Evolutionary conservation across 2,329 filamentous ascomycete genomes (phyloP).

Genomic region (Microascus cirrosus): DNA sequence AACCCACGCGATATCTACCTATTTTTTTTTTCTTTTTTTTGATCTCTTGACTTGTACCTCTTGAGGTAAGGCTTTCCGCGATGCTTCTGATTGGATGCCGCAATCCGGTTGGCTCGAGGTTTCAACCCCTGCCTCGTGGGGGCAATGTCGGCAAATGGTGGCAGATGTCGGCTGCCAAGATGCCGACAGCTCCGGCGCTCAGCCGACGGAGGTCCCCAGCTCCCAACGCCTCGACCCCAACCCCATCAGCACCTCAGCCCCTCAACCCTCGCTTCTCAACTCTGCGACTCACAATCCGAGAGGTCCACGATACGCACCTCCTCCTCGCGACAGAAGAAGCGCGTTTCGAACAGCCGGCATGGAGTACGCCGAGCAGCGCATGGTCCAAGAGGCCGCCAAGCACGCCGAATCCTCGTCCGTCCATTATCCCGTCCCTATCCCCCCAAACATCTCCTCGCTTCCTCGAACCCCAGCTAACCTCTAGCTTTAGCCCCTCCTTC

Average conservation of each 20-base stretch:
- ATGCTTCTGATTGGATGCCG: too few relatives aligned
- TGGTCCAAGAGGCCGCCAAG: conserved; percentile 39
- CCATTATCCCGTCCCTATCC: too few relatives aligned
- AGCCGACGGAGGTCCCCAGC: too few relatives aligned
- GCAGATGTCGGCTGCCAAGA: too few relatives aligned
- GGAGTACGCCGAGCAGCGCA: conserved; percentile 47
- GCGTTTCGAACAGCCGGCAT: conserved; percentile 20
- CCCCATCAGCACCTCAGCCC: too few relatives aligned
- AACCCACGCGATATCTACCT: too few relatives aligned
- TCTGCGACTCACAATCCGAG: not conserved
- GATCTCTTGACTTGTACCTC: too few relatives aligned
- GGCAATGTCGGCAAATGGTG: conserved; percentile 2
- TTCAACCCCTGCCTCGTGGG: conserved; percentile 19
- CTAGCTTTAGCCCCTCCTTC: conserved; percentile 25
- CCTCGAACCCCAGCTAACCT: not conserved
- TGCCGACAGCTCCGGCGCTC: too few relatives aligned
- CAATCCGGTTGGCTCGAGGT: too few relatives aligned
- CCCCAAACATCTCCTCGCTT: not conserved
- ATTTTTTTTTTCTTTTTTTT: too few relatives aligned
- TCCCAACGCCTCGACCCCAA: too few relatives aligned
- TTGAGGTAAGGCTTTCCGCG: too few relatives aligned
- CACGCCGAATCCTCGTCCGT: conserved; percentile 17
- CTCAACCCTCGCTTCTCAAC: not conserved
- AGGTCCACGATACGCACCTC: not conserved
- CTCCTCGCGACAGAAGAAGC: not conserved